Conservation (phyloP, 352 stramenopile genomes). For the Achlya hypogyna region DNA sequence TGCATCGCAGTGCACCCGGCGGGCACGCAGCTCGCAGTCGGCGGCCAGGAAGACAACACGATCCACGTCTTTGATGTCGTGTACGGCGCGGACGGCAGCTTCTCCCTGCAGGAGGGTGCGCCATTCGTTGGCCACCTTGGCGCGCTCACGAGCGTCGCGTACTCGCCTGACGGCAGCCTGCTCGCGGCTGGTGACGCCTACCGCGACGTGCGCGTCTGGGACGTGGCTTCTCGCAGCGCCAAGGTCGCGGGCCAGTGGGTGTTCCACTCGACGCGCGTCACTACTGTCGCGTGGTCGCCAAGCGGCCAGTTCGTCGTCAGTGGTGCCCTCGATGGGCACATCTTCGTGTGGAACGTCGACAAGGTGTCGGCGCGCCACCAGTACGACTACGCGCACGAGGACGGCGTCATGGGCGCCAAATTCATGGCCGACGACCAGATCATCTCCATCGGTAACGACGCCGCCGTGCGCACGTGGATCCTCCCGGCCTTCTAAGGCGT, state of each 20-base stretch:
- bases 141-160: conserved; percentile 65
- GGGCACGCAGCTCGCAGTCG: conserved; percentile 51
- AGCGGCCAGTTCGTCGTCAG: conserved; percentile 88
- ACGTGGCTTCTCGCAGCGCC: conserved; percentile 65
- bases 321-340: conserved; percentile 90
- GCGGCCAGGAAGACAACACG: conserved; percentile 77
- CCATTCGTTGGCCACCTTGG: conserved; percentile 67
- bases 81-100: conserved; percentile 28
- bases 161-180: conserved; percentile 73
- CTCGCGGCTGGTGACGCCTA: conserved; percentile 82
- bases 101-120: conserved; percentile 44
- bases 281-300: conserved; percentile 87
- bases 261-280: conserved; percentile 94
- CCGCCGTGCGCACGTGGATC: conserved; percentile 71
- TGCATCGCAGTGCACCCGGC: conserved; percentile 62
- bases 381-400: conserved; percentile 77
- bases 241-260: conserved; percentile 91
- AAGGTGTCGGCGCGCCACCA: conserved; percentile 51
- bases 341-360: conserved; percentile 94
- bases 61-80: conserved; percentile 80
- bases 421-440: conserved; percentile 66
- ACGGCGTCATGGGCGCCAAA: conserved; percentile 61
- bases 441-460: conserved; percentile 73
- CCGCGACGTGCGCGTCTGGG: conserved; percentile 87
- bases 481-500: conserved; percentile 11